These are phyloP conservation scores for Eucalyptus erythrocorys DNA, from an alignment of 345 rosid genomes.

Conservation along the genomic window DNA sequence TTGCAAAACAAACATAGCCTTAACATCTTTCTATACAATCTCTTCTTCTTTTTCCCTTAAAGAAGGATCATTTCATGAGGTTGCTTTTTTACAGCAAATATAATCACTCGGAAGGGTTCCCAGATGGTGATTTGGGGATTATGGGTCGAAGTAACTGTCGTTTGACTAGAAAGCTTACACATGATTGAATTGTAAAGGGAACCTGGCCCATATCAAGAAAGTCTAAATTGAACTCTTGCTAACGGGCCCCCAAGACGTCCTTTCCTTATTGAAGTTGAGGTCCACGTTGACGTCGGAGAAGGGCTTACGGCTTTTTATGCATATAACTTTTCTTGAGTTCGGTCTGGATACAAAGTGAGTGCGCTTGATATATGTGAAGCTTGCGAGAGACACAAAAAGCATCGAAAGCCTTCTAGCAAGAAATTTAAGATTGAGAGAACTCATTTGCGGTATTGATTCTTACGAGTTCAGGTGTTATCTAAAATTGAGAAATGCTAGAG, in stretches of 20 bases:
- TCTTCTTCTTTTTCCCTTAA: background rate
- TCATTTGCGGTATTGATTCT: background rate
- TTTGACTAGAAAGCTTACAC: background rate
- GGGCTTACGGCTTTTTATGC: background rate
- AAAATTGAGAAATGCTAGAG: background rate
- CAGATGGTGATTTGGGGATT: background rate
- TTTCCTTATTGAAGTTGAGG: background rate
- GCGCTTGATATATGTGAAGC: background rate
- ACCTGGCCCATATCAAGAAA: background rate
- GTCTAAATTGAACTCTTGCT: background rate
- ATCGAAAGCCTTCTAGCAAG: background rate
- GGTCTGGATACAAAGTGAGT: background rate
- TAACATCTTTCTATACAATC: background rate
- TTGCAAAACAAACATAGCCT: accelerated
- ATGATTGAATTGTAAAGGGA: background rate
- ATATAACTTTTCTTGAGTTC: background rate
- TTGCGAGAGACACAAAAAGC: background rate
- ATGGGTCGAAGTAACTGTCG: background rate
- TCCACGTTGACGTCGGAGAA: background rate
- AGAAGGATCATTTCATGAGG: background rate
- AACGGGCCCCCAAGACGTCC: background rate
- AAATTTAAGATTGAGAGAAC: background rate
- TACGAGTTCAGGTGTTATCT: background rate
- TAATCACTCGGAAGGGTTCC: background rate
- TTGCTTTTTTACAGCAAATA: background rate